Conservation (phyloP, 139 green algal species). For the Eudorina sp. region DNA sequence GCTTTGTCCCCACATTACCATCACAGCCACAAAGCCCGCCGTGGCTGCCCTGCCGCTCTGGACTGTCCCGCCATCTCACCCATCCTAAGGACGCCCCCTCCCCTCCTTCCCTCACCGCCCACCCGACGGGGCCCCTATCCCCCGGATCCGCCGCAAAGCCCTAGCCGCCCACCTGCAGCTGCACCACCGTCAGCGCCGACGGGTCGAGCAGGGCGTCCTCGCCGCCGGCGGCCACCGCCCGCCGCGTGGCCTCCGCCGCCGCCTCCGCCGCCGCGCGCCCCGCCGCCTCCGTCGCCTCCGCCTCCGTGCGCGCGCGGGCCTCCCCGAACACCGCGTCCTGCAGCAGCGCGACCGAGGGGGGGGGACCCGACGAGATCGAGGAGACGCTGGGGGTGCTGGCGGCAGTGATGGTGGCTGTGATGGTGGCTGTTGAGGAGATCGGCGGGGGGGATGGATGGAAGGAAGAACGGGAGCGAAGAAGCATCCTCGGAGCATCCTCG, state of each 20-base stretch:
- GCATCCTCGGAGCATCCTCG: too few relatives aligned
- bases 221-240: neutral
- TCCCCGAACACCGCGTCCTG: constrained; percentile 32
- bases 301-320: constrained; percentile 41
- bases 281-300: constrained; percentile 35
- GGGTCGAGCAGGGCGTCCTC: constrained; percentile 57
- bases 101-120: neutral
- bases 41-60: too few relatives aligned
- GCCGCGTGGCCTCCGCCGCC: constrained; percentile 6
- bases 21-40: too few relatives aligned
- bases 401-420: too few relatives aligned
- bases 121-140: neutral
- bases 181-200: constrained; percentile 61
- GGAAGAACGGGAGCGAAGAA: too few relatives aligned
- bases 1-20: too few relatives aligned
- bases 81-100: too few relatives aligned
- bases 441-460: too few relatives aligned
- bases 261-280: constrained; percentile 31
- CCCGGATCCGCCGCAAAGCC: neutral
- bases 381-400: too few relatives aligned
- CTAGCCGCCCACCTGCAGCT: constrained; percentile 62
- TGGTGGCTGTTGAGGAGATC: too few relatives aligned
- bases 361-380: too few relatives aligned
- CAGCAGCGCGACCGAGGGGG: neutral
- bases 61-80: too few relatives aligned